A percentile compares a stretch with the other conserved stretches of the same genome.
Evolutionary conservation across 129 eudicot species (phyloP).

Genomic region (Artemisia argyi): DNA sequence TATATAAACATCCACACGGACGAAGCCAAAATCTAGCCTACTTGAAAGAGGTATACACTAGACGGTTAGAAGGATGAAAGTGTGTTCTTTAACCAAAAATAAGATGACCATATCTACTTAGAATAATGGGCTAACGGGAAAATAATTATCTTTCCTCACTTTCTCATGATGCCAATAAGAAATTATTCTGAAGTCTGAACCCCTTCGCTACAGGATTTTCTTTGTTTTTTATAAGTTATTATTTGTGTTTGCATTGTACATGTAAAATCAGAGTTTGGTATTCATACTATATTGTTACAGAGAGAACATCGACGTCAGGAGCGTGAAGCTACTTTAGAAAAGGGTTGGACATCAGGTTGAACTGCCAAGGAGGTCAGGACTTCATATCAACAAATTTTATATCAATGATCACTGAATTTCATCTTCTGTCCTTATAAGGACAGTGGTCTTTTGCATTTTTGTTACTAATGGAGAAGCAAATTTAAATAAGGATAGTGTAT

Average conservation of each 20-base stretch:
- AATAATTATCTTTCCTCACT: neutral
- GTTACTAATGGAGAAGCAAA: constrained; percentile 5
- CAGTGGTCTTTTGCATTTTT: constrained; percentile 5
- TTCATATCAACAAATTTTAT: neutral
- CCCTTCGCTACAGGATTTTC: neutral
- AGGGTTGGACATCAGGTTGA: constrained; percentile 40
- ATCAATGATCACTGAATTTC: neutral
- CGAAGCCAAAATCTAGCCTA: no score
- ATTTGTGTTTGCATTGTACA: neutral
- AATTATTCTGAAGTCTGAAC: neutral
- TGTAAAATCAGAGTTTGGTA: neutral
- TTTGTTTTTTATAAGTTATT: neutral
- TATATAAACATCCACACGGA: no score
- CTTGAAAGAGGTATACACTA: no score
- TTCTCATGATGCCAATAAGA: no score
- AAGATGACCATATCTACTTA: no score
- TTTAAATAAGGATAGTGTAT: neutral
- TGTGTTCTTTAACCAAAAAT: neutral
- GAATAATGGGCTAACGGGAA: no score
- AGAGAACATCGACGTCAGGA: constrained; percentile 56
- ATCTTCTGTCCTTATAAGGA: neutral
- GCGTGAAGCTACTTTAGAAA: constrained; percentile 46
- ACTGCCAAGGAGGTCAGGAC: constrained; percentile 21
- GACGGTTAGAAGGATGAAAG: neutral
- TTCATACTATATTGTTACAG: constrained; percentile 27